phyloP scores from a whole-genome alignment of 2,329 filamentous ascomycete species.

The Didymella pomorum region DNA sequence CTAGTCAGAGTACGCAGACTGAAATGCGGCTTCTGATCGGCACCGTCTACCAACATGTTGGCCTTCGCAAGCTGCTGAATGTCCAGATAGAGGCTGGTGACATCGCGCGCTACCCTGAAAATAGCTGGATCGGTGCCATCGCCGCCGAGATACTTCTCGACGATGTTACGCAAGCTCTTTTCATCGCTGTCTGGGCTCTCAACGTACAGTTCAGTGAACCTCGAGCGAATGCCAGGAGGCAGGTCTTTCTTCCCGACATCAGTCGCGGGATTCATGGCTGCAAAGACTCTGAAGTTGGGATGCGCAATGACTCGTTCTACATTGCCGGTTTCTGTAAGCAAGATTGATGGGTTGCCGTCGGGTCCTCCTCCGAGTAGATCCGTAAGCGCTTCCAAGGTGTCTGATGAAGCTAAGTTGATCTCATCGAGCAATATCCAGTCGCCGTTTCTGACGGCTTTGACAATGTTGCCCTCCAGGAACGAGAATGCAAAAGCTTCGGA shows the following conservation, averaged over 20 bases:
- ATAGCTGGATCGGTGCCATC: constrained; percentile 71
- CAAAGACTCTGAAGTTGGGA: constrained; percentile 93
- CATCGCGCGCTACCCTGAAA: constrained; percentile 75
- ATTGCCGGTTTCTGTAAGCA: constrained; percentile 92
- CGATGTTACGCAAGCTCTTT: constrained; percentile 86
- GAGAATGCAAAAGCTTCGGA: constrained; percentile 86
- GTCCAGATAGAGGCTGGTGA: constrained; percentile 86
- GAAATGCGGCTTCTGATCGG: constrained; percentile 95
- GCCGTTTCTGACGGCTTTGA: constrained; percentile 93
- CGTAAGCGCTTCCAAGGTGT: constrained; percentile 92
- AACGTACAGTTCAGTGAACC: constrained; percentile 96
- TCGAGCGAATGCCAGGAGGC: constrained; percentile 83
- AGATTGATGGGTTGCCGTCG: constrained; percentile 77
- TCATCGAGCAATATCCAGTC: constrained; percentile 98
- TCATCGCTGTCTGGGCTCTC: constrained; percentile 86
- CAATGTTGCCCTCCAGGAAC: constrained; percentile 94
- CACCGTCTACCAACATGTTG: constrained; percentile 90
- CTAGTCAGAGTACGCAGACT: constrained; percentile 93
- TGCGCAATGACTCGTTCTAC: constrained; percentile 90
- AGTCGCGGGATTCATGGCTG: constrained; percentile 98
- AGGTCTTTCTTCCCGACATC: constrained; percentile 96
- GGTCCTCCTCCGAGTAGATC: constrained; percentile 81
- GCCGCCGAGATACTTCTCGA: constrained; percentile 84
- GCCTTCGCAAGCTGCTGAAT: constrained; percentile 82
- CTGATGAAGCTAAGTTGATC: constrained; percentile 93